Base-by-base conservation (phyloP, 1,284 basidiomycete genomes). In the Wallemia hederae region DNA sequence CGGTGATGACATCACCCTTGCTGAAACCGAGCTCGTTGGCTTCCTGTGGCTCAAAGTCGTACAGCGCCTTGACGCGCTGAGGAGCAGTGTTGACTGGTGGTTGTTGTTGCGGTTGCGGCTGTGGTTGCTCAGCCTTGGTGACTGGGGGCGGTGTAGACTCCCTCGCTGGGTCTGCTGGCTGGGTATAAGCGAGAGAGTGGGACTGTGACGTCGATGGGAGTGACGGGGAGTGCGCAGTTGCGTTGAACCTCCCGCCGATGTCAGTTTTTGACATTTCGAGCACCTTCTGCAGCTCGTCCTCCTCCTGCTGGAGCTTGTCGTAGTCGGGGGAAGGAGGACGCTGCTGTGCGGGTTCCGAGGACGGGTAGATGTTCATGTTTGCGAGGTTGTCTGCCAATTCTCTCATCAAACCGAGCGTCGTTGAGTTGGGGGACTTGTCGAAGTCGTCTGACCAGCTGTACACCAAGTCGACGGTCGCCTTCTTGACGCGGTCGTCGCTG, bases 1-100 rank as follows among this genome's bases (percentile, higher is more conserved):
- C 92, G 66, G 91, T 90, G 73, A 98, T 91, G 60, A 96, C 75
- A 66, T 98, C 94, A 1, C 91, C 94, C 65, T 85, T 85, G 61
- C 85, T 81, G 69, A 99, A 96, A 1, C 81, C 81, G 2, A 99
- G 76, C 71, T 98, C 94, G 15, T 91, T 92, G 0, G 82, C 78
- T 68, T 94, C 89, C 0, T 82, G 81, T 0, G 90, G 83, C 57
- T 84, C 80, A 67, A 97, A 99, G 1, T 84, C 80, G 69, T 96
- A 90, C 64, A 98, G 69, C 0, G 92, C 94, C 19, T 85, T 78
- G 1, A 97, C 92, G 22, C 87, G 80, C 1, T 85, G 87, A 3
- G 87, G 79, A 28, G 70, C 69, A 63, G 70, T 70, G 25, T 66
- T 60, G 63, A 71, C 60, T 31, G 67, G 60, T 66, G 66, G n/a